Conservation (phyloP, 345 rosid species). For the Moringa oleifera region DNA sequence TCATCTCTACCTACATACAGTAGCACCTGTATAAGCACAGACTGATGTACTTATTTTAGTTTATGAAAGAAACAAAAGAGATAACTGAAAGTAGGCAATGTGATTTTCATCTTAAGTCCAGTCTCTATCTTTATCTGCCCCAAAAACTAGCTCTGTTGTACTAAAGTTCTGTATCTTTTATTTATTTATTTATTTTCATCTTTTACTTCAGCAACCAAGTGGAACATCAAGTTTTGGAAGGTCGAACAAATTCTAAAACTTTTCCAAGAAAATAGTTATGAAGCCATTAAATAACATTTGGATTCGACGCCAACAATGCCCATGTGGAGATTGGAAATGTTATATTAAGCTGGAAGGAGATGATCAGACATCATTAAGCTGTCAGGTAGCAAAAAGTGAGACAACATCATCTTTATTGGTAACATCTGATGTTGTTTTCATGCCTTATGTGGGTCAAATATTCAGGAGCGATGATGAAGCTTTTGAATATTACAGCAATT, state of each 20-base stretch:
- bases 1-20: too few species aligned
- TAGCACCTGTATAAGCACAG: too few species aligned
- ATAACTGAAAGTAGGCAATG: neutral
- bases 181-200: too few species aligned
- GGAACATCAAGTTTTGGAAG: slow-evolving; percentile 9
- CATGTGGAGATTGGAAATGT: slow-evolving; percentile 97
- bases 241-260: neutral
- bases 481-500: slow-evolving; percentile 73
- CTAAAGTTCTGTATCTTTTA: neutral
- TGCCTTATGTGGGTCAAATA: slow-evolving; percentile 84
- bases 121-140: neutral
- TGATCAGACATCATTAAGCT: slow-evolving; percentile 41
- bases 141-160: neutral
- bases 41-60: neutral
- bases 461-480: slow-evolving; percentile 79
- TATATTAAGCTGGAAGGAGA: slow-evolving; percentile 62
- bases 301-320: slow-evolving; percentile 89
- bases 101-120: neutral
- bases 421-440: slow-evolving; percentile 44
- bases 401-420: slow-evolving; percentile 32
- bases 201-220: slow-evolving; percentile 13
- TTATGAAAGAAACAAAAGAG: neutral
- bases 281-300: slow-evolving; percentile 69
- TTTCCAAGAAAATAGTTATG: slow-evolving; percentile 31
- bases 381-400: slow-evolving; percentile 51